phyloP scores from a whole-genome alignment of 176 grass and related monocot genomes.

The Bonia amplexicaulis region DNA sequence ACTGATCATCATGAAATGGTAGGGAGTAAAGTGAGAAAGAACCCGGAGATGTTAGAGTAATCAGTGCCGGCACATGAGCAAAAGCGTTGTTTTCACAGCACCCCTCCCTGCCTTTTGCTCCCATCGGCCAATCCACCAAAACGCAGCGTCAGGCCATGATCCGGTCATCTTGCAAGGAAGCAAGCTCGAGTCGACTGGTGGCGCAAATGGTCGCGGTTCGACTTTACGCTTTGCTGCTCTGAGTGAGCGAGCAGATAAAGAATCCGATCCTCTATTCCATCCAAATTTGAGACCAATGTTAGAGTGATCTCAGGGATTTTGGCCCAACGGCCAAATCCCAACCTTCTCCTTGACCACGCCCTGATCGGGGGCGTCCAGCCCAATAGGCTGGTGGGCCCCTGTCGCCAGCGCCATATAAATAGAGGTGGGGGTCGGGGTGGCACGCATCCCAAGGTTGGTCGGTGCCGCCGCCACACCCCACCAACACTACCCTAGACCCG shows the following conservation, averaged over 20 bases:
- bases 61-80: slow-evolving; percentile 50
- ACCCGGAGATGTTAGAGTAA: slow-evolving; percentile 41
- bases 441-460: too few relatives aligned
- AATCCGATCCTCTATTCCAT: slow-evolving; percentile 17
- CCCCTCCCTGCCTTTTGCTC: slow-evolving; percentile 28
- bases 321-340: too few relatives aligned
- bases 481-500: too few relatives aligned
- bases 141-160: not conserved
- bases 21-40: slow-evolving; percentile 32
- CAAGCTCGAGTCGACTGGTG: not conserved
- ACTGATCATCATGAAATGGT: not conserved
- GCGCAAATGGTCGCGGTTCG: not conserved
- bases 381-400: too few relatives aligned
- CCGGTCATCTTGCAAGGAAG: not conserved
- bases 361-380: too few relatives aligned
- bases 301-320: too few relatives aligned
- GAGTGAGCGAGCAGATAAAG: not conserved
- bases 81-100: slow-evolving; percentile 33
- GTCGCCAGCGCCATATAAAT: too few relatives aligned
- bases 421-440: too few relatives aligned
- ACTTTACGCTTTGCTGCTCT: not conserved
- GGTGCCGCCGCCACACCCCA: too few relatives aligned
- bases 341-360: too few relatives aligned
- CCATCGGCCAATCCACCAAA: not conserved
- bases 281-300: not conserved